phyloP scores from a whole-genome alignment of 306 rosid species.

The Prunus fruticosa region DNA sequence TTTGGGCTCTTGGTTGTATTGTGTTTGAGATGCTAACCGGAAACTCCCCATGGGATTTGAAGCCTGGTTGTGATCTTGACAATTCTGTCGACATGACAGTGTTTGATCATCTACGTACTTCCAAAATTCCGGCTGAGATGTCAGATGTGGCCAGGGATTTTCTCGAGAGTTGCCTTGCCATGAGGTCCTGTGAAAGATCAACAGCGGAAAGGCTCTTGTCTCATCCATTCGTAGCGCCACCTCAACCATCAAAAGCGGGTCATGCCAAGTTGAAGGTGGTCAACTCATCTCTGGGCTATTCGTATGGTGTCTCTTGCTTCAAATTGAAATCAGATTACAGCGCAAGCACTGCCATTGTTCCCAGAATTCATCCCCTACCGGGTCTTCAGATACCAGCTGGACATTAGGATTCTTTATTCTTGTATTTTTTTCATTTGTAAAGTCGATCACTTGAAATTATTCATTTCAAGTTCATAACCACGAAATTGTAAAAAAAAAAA shows the following conservation, averaged over 20 bases:
- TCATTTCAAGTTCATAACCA: too few species aligned
- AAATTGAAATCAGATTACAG: too few species aligned
- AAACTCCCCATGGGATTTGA: slow-evolving; percentile 19
- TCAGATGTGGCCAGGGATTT: neutral
- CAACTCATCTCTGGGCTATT: too few species aligned
- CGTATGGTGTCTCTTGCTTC: too few species aligned
- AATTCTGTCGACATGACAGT: neutral
- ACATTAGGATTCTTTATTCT: too few species aligned
- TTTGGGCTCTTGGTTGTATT: slow-evolving; percentile 32
- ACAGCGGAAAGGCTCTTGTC: neutral
- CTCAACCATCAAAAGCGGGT: neutral
- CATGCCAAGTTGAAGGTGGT: too few species aligned
- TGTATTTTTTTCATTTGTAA: too few species aligned
- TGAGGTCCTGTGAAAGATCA: slow-evolving; percentile 16
- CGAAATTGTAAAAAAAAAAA: too few species aligned
- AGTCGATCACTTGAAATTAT: too few species aligned
- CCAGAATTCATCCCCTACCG: too few species aligned
- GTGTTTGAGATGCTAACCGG: slow-evolving; percentile 33
- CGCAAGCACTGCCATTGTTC: too few species aligned
- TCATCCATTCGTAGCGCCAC: neutral
- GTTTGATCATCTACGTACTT: neutral
- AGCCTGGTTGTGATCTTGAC: neutral
- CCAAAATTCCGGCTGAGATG: neutral
- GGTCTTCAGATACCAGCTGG: too few species aligned
- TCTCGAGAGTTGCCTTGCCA: slow-evolving; percentile 26